Evolutionary conservation across 164 flowering plant genomes (phyloP).

Genomic region (Umbellularia californica): DNA sequence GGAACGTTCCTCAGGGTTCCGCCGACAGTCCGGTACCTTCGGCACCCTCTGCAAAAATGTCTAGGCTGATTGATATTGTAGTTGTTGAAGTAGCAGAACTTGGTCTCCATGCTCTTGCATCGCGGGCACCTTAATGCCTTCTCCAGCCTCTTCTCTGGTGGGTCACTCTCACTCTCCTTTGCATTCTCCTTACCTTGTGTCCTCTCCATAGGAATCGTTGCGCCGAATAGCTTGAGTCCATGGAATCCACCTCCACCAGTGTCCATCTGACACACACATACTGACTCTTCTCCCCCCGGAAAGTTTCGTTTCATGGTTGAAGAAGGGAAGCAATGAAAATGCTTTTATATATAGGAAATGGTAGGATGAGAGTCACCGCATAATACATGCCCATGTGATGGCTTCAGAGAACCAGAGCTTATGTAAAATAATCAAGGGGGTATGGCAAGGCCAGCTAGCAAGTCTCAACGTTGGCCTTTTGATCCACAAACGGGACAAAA

Average conservation of each 20-base stretch:
- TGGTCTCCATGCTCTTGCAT: slow-evolving; percentile 69
- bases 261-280: neutral
- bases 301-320: neutral
- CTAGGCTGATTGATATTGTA: slow-evolving; percentile 70
- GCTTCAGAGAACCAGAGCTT: slow-evolving; percentile 20
- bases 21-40: slow-evolving; percentile 77
- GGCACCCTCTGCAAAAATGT: slow-evolving; percentile 67
- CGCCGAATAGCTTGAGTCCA: slow-evolving; percentile 72
- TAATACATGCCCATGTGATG: slow-evolving; percentile 9
- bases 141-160: slow-evolving; percentile 37
- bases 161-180: slow-evolving; percentile 5
- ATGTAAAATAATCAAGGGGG: neutral
- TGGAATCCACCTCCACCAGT: slow-evolving; percentile 13
- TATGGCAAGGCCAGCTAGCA: neutral
- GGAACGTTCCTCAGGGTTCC: slow-evolving; percentile 75
- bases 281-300: neutral
- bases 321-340: neutral
- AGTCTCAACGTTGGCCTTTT: slow-evolving; percentile 40
- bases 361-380: neutral
- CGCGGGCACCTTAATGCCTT: slow-evolving; percentile 64
- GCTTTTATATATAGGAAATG: slow-evolving; percentile 9
- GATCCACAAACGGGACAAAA: slow-evolving; percentile 35
- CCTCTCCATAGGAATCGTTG: slow-evolving; percentile 44
- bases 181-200: slow-evolving; percentile 28
- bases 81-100: slow-evolving; percentile 68